Conservation (phyloP, 192 early-diverging fungal genomes). For the Coemansia furcata region DNA sequence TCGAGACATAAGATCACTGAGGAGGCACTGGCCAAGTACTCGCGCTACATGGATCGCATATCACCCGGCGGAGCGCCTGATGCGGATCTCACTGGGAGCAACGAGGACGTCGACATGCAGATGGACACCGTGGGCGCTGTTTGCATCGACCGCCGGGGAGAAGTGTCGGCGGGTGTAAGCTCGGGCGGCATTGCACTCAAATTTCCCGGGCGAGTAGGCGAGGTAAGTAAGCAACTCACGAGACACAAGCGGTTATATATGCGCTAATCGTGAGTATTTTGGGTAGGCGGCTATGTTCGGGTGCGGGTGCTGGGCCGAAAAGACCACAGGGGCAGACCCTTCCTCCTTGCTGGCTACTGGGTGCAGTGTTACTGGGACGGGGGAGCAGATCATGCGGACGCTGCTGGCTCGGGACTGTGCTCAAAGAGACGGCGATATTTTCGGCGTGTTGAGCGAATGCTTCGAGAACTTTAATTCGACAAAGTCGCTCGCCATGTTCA, state of each 20-base stretch:
- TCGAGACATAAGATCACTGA: constrained; percentile 25
- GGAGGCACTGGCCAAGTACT: constrained; percentile 15
- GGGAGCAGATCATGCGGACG: constrained; percentile 83
- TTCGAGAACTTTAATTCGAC: constrained; percentile 15
- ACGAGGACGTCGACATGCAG: constrained; percentile 9
- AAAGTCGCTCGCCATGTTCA: background rate
- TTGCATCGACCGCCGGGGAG: constrained; percentile 60
- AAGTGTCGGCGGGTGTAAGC: constrained; percentile 72
- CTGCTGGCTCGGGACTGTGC: constrained; percentile 63
- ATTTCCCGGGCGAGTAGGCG: constrained; percentile 77
- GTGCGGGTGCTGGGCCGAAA: constrained; percentile 77
- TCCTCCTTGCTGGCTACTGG: constrained; percentile 29
- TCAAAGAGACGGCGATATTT: constrained; percentile 22
- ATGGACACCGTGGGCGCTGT: constrained; percentile 75
- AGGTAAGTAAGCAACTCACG: constrained; percentile 60
- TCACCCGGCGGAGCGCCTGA: background rate
- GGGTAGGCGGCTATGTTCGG: constrained; percentile 79
- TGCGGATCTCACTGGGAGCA: background rate
- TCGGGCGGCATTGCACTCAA: constrained; percentile 88
- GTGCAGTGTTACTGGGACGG: constrained; percentile 69
- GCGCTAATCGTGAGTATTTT: background rate
- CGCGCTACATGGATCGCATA: constrained; percentile 17
- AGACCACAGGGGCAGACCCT: constrained; percentile 13
- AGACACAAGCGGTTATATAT: too few species aligned
- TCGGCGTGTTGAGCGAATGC: constrained; percentile 14